Evolutionary conservation across 306 rosid genomes (phyloP).

Genomic region (Trifolium repens): DNA sequence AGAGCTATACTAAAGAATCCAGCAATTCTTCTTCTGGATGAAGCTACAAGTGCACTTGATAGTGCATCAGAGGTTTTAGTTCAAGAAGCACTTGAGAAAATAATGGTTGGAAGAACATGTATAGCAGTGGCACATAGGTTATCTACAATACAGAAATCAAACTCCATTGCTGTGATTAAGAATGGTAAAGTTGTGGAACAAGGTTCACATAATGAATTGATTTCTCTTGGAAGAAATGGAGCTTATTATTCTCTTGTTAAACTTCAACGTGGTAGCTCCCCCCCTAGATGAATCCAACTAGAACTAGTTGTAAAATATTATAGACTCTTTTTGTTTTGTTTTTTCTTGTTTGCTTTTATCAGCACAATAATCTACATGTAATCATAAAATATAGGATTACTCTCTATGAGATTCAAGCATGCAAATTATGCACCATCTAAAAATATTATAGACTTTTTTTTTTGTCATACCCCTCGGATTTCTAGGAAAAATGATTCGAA

Average conservation of each 20-base stretch:
- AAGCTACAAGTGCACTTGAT: constrained; percentile 94
- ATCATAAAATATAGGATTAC: constrained; percentile 17
- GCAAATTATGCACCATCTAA: background rate
- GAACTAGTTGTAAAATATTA: constrained; percentile 21
- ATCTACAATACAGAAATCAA: constrained; percentile 72
- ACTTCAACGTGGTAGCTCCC: constrained; percentile 58
- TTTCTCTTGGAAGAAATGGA: constrained; percentile 62
- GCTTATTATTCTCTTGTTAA: constrained; percentile 62
- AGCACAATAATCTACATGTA: constrained; percentile 16
- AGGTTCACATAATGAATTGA: constrained; percentile 78
- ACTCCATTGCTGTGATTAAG: constrained; percentile 77
- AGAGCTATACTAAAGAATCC: constrained; percentile 84
- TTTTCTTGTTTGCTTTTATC: background rate
- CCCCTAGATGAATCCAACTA: constrained; percentile 43
- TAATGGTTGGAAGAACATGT: constrained; percentile 79
- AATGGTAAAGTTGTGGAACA: constrained; percentile 75
- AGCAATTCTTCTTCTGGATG: constrained; percentile 79
- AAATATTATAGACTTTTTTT: background rate
- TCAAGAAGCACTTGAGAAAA: constrained; percentile 81
- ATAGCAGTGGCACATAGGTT: constrained; percentile 78
- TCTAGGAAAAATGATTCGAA: too few species aligned
- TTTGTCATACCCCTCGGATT: background rate
- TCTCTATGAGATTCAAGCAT: constrained; percentile 1
- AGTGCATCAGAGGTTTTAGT: constrained; percentile 75
- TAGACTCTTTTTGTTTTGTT: background rate